Evolutionary conservation across 345 rosid genomes (phyloP).

Genomic region (Dipteronia sinensis): DNA sequence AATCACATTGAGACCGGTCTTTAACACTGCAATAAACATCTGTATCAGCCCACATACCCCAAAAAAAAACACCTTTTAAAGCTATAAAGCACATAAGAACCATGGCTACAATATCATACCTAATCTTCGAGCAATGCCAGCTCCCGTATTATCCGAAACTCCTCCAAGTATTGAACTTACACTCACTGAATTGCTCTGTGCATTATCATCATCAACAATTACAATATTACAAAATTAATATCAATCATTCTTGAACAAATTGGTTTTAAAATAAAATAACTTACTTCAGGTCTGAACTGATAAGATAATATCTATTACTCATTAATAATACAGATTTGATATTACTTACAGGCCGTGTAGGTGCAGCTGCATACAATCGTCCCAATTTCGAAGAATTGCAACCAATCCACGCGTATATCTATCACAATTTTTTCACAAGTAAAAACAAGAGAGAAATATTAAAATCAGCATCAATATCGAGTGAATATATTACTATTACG

Average conservation of each 20-base stretch:
- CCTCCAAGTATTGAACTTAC: slow-evolving; percentile 80
- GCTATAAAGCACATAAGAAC: neutral
- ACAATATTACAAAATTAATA: neutral
- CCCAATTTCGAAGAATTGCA: slow-evolving; percentile 76
- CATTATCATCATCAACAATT: slow-evolving; percentile 4
- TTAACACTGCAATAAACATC: slow-evolving; percentile 55
- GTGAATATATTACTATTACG: neutral
- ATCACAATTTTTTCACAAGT: neutral
- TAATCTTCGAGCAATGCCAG: slow-evolving; percentile 84
- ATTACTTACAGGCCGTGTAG: slow-evolving; percentile 65
- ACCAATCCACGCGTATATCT: slow-evolving; percentile 90
- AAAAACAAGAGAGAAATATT: too few relatives aligned
- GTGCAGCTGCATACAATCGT: slow-evolving; percentile 76
- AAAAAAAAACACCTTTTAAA: neutral
- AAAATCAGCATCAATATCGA: too few relatives aligned
- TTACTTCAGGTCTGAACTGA: neutral
- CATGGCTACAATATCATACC: slow-evolving; percentile 37
- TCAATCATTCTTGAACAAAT: neutral
- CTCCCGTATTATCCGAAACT: slow-evolving; percentile 82
- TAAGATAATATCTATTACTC: too few relatives aligned
- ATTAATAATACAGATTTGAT: too few relatives aligned
- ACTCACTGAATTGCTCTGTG: slow-evolving; percentile 67
- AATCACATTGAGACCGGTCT: slow-evolving; percentile 77
- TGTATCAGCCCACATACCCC: neutral
- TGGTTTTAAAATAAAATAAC: neutral